A percentile compares a stretch with the other conserved stretches of the same genome.
Conservation (phyloP, 2,329 filamentous ascomycete genomes). For the Fragosphaeria purpurea region DNA sequence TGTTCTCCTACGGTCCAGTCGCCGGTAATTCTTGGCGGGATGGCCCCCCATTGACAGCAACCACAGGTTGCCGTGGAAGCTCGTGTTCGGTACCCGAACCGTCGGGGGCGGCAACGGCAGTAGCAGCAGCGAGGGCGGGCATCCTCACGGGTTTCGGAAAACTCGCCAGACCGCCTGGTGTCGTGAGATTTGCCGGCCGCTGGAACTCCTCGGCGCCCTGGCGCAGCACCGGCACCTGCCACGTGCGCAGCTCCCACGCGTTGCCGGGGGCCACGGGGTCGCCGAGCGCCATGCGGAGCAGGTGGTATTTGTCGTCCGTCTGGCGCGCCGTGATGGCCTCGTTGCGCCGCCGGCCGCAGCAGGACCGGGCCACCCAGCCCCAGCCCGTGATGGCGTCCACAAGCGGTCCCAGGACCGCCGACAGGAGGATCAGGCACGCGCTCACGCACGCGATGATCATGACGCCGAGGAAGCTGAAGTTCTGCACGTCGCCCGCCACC, state of each 20-base stretch:
- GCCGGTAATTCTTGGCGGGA: too few relatives aligned
- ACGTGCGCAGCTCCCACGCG: background rate
- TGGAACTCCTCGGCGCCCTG: background rate
- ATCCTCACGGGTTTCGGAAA: too few relatives aligned
- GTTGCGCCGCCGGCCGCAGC: background rate
- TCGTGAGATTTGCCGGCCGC: background rate
- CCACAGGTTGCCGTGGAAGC: too few relatives aligned
- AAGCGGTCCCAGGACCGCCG: background rate
- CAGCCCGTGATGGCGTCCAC: background rate
- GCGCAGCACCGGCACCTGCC: background rate
- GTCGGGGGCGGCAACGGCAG: too few relatives aligned
- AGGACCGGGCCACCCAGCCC: too few relatives aligned
- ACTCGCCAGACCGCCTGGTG: background rate
- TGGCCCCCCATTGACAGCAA: too few relatives aligned
- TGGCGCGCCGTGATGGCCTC: background rate
- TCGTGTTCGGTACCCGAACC: too few relatives aligned
- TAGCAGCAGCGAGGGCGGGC: too few relatives aligned
- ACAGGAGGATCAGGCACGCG: background rate
- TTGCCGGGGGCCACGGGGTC: background rate
- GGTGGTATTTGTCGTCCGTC: conserved; percentile 1
- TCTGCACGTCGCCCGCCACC: conserved; percentile 2
- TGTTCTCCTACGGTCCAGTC: too few relatives aligned
- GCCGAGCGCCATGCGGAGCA: background rate
- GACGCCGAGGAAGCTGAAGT: conserved; percentile 4
- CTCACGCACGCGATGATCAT: conserved; percentile 1